Evolutionary conservation across 805 yeast genomes (phyloP).

Genomic region (Candida montana): DNA sequence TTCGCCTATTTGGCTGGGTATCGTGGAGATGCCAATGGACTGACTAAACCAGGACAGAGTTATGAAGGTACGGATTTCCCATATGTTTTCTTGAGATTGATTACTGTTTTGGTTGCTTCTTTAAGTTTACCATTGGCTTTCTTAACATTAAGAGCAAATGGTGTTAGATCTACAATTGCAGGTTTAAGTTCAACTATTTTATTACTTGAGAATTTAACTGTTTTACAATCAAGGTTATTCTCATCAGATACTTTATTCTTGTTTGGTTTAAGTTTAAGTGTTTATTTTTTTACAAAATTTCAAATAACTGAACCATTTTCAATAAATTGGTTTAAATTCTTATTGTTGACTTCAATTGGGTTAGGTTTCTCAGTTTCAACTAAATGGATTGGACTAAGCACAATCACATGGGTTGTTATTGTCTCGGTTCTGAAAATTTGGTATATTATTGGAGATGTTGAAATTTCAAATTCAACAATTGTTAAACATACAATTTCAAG

Average conservation of each 20-base stretch:
- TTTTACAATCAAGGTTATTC: conserved; percentile 51
- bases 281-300: conserved; percentile 46
- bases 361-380: conserved; percentile 56
- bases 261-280: conserved; percentile 41
- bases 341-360: conserved; percentile 42
- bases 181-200: conserved; percentile 46
- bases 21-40: conserved; percentile 31
- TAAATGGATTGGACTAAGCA: conserved; percentile 67
- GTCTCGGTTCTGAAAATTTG: conserved; percentile 47
- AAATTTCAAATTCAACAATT: conserved; percentile 34
- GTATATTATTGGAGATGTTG: conserved; percentile 65
- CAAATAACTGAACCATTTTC: conserved; percentile 42
- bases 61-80: conserved; percentile 30
- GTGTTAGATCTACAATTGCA: conserved; percentile 47
- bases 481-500: conserved; percentile 37
- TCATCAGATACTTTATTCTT: conserved; percentile 41
- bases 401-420: conserved; percentile 57
- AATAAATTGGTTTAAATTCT: conserved; percentile 45
- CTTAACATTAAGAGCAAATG: conserved; percentile 48
- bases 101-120: conserved; percentile 53
- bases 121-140: conserved; percentile 47
- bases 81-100: conserved; percentile 49
- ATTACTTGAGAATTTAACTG: conserved; percentile 56
- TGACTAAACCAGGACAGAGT: conserved; percentile 15
- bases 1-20: conserved; percentile 49